Base-by-base conservation (phyloP, 2,329 filamentous ascomycete genomes). In the Aureobasidium sp. region DNA sequence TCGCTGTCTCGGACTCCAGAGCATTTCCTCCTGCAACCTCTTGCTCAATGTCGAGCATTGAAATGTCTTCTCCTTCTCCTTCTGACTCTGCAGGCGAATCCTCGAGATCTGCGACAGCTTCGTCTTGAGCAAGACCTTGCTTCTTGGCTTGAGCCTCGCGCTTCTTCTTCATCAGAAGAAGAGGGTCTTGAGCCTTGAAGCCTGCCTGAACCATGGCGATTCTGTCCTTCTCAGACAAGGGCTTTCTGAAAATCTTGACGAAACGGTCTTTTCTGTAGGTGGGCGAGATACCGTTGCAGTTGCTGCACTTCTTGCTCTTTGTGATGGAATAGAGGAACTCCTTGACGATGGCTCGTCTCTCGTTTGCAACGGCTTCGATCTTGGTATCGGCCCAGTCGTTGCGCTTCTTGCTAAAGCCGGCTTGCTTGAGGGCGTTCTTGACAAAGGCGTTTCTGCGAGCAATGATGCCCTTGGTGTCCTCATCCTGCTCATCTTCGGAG, bases 231-330 rank as follows among this genome's bases (percentile, higher is more conserved):
- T 81, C 75, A 50, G 81, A 83, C 62, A 97, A 77, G 2, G 88
- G 80, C 71, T 89, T 94, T 71, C 93, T 87, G 74, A 97, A 99
- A 59, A 99, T 91, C 75, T 97, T 99, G 71, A 92, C 88, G 69
- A 86, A 94, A 47, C 88, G 83, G 69, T 99, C 93, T 73, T 96
- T 97, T 68, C 93, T 86, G 75, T 90, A 97, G 2, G 81, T 80
- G 11, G 91, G 92, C 15, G 89, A 92, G 64, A 94, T 84, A 32
- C 88, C 83, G 67, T 77, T 77, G 71, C 86, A 88, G 65, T 79
- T 84, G 44, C 78, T 79, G 75, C 94, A 99, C 69, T 83, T 83
- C 68, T 86, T 88, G 50, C 82, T 80, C 67, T 82, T 83, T 52
- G 83, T 83, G 60, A 97, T 87, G 32, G 86, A 83, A 59, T 83